Base-by-base conservation (phyloP, 1,284 basidiomycete genomes). In the Melampsora americana region DNA sequence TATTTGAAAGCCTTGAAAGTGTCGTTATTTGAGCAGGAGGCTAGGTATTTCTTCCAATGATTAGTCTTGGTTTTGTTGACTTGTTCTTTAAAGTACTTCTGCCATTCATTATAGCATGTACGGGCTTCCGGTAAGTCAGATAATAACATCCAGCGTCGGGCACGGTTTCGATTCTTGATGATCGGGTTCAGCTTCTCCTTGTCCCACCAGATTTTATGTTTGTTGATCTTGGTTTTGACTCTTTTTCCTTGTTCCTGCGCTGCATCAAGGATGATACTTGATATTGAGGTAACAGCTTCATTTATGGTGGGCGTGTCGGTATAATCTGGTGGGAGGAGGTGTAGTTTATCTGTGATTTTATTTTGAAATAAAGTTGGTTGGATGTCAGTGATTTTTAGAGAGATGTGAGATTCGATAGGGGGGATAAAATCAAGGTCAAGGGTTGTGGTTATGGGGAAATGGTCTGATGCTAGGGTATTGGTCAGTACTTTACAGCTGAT, bases 201-300 rank as follows among this genome's bases (percentile, higher is more conserved):
- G 16, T 67, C 26, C 66, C 66, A 67, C 66, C 66, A 67, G 6
- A 28, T 18, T 50, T 67, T 67, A n/a, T 48, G 26, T 28, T 67
- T 67, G 6, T 28, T 46, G 20, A 9, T 7, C 7, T 67, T 67
- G 6, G 7, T 5, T 5, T 50, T 48, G 39, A 67, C 66, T 26
- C 1, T 23, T 28, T 67, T 67, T 30, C 53, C 53, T 50, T 65
- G 42, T 3, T 28, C 4, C 12, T 67, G 30, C 12, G 35, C 20
- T 67, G 66, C 44, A 6, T 44, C 32, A 12, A 32, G 46, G n/a
- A 67, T 23, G 32, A 46, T 7, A 28, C 7, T 1, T 26, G 66
- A 48, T 11, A 67, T 35, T 26, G 1, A 5, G 5, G 18, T n/a
- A 16, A 67, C 66, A 48, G 28, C 26, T 20, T 2, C 9, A 48